Evolutionary conservation across 2,329 filamentous ascomycete genomes (phyloP), one percentile per base, ranked within the genome.

Genomic region (Grosmannia huntii): DNA sequence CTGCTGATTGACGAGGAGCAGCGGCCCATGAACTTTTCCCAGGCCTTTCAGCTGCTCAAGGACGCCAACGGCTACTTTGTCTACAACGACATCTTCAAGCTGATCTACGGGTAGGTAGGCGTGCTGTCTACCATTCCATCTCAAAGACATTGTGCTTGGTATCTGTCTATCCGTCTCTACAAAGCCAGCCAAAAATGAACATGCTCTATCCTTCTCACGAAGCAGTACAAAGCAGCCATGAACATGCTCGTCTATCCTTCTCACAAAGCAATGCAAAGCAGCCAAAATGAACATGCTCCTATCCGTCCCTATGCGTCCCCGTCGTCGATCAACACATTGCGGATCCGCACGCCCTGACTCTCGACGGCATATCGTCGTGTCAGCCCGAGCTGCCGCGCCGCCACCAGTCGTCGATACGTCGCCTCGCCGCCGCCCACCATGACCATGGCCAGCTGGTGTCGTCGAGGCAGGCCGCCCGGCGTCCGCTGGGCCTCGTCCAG

Each of bases 1-100:
- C 84, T 99, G 59, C 71, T 90, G 73, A 91, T 95, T 66, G 90
- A 96, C 64, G 90, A 91, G 65, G 84, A 90, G 73, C 79, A 87
- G 71, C 83, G 83, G 68, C 89, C 90, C 51, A 94, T 96, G 86
- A 90, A 83, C 80, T 99, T 91, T 76, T 85, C 85, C 59, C 91
- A 97, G 76, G 76, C 82, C 59, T 97, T 97, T 82, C 87, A 95
- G 73, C 85, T 97, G 62, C 73, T 83, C 64, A 85, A 83, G 61
- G 86, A 90, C 58, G 73, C 73, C 31, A 64, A 67, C 55, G 86
- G 84, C 66, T 96, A 87, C 78, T 96, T 83, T 72, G 87, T 97
- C 70, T 86, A 85, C 77, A 96, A 97, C 79, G 92, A 97, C 72
- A 76, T 97, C 71, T 97, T 97, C 84, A 89, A 89, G 75, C 82